Evolutionary conservation across 2,329 filamentous ascomycete species (phyloP).

Genomic region (Pseudogymnoascus sp.): DNA sequence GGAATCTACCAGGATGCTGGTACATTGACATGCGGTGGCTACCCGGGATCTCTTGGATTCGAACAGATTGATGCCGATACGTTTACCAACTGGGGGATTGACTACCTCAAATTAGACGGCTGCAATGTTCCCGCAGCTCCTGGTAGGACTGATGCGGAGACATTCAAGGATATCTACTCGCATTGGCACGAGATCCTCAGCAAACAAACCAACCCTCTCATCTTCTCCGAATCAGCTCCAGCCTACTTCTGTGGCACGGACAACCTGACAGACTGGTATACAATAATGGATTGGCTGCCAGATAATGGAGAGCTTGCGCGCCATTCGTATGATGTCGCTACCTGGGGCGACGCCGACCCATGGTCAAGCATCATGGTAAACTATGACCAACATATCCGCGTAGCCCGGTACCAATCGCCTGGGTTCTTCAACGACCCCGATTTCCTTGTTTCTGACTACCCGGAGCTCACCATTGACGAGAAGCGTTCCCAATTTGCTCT

Average conservation of each 20-base stretch:
- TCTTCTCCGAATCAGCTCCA: constrained; percentile 31
- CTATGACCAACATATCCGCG: constrained; percentile 31
- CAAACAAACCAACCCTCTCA: constrained; percentile 24
- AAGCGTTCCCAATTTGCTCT: constrained; percentile 14
- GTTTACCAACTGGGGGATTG: constrained; percentile 51
- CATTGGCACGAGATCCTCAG: constrained; percentile 34
- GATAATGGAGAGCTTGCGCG: constrained; percentile 30
- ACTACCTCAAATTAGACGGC: constrained; percentile 54
- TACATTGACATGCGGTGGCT: constrained; percentile 41
- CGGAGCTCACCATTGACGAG: constrained; percentile 9
- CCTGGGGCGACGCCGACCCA: constrained; percentile 22
- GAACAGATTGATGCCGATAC: constrained; percentile 49
- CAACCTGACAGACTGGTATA: constrained; percentile 33
- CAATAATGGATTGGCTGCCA: constrained; percentile 39
- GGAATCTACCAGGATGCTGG: constrained; percentile 49
- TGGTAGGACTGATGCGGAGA: constrained; percentile 27
- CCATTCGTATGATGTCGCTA: constrained; percentile 27
- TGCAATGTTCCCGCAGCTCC: constrained; percentile 33
- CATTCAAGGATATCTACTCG: constrained; percentile 31
- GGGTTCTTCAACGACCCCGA: constrained; percentile 23
- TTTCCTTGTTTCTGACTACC: constrained; percentile 9
- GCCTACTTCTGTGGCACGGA: constrained; percentile 42
- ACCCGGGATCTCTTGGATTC: constrained; percentile 46
- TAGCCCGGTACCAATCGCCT: constrained; percentile 27
- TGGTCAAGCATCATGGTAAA: constrained; percentile 43